These are phyloP conservation scores for Phytophthora rubi DNA, from an alignment of 352 stramenopile species.

Conservation along the genomic window DNA sequence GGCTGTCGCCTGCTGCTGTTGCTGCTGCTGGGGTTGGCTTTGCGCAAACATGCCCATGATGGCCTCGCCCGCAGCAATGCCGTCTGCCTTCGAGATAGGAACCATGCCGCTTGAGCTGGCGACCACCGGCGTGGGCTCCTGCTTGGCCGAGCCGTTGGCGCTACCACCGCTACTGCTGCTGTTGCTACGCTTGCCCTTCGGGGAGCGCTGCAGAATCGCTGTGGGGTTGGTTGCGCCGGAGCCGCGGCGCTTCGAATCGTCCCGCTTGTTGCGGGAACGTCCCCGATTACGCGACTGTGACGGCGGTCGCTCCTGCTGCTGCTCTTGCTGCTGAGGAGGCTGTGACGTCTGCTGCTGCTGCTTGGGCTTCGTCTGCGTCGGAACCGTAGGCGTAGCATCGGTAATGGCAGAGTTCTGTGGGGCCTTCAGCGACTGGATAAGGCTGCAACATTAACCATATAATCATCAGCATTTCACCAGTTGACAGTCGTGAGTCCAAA, in stretches of 20 bases:
- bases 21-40: slow-evolving; percentile 45
- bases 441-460: slow-evolving; percentile 40
- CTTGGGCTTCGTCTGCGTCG: slow-evolving; percentile 30
- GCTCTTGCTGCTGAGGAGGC: slow-evolving; percentile 40
- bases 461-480: neutral
- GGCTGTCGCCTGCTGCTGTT: slow-evolving; percentile 29
- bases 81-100: slow-evolving; percentile 78
- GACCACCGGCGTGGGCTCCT: slow-evolving; percentile 25
- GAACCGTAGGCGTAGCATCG: slow-evolving; percentile 21
- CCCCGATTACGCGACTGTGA: slow-evolving; percentile 48
- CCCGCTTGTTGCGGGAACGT: slow-evolving; percentile 62
- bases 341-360: slow-evolving; percentile 45
- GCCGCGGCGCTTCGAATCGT: slow-evolving; percentile 52
- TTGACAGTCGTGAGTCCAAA: neutral
- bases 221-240: slow-evolving; percentile 41
- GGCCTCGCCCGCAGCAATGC: slow-evolving; percentile 78
- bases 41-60: slow-evolving; percentile 87
- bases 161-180: slow-evolving; percentile 41
- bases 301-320: slow-evolving; percentile 31
- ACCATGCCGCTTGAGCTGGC: slow-evolving; percentile 50
- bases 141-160: slow-evolving; percentile 31
- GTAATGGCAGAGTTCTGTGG: slow-evolving; percentile 30
- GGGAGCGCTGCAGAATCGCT: slow-evolving; percentile 69
- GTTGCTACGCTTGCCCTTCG: slow-evolving; percentile 40
- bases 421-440: slow-evolving; percentile 70